Evolutionary conservation across 192 early-diverging fungal genomes (phyloP), one percentile per base, ranked within the genome.

Genomic region (Entomortierella chlamydospora): DNA sequence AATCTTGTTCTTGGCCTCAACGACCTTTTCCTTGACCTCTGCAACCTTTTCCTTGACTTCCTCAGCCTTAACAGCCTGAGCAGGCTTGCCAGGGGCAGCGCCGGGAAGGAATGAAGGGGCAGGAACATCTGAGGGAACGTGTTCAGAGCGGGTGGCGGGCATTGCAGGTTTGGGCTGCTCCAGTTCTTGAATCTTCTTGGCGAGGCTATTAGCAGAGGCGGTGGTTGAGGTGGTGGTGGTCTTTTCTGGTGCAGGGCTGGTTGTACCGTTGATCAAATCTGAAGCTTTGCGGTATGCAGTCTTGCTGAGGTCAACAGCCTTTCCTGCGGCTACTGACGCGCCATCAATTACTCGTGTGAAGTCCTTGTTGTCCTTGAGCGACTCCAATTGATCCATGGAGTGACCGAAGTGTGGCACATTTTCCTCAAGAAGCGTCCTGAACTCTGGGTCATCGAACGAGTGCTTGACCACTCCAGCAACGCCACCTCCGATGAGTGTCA

Each of bases 311-410:
- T 79, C 76, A 41, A 70, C 57, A 9, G 57, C 63, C 62, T 64
- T 79, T 25, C 52, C 68, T 2, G 68, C 41, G 17, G 34, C 68
- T 13, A 37, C 5, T 26, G 68, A 33, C 5, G 68, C 76, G 26
- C 55, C 56, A 25, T 52, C 20, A 12, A 70, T 33, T 33, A 64
- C 43, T 57, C 66, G 70, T 30, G 65, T 49, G 26, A 70, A 31
- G 33, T 79, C 76, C 76, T 79, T 57, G 49, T 79, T 79, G n/a
- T 79, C 76, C 63, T 61, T 79, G 68, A 79, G 49, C 55, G 57
- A 45, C 62, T 79, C 76, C 68, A 79, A 52, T 22, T 65, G 69
- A 41, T 79, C 67, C 68, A 79, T 53, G 9, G 68, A 66, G 52
- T 79, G 76, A 15, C 68, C 76, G 33, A 66, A 79, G 41, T 79